Percentiles rank a stretch among this genome's conserved stretches.
Evolutionary conservation across 306 rosid genomes (phyloP).

Genomic region (Corylus americana): DNA sequence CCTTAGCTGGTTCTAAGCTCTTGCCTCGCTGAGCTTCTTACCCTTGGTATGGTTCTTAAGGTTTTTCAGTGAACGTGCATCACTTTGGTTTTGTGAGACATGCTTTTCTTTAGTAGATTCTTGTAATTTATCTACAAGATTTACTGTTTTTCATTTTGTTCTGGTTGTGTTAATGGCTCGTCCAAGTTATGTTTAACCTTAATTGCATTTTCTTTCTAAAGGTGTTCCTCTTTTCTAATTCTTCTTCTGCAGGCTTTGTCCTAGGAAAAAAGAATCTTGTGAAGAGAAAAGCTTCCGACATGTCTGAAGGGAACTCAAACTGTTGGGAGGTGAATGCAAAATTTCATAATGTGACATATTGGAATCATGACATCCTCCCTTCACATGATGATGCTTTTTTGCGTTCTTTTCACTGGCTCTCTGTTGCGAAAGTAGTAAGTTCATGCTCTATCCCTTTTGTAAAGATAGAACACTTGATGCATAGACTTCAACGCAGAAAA

Average conservation of each 20-base stretch:
- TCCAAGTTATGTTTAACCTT: neutral
- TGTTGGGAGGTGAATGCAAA: constrained; percentile 64
- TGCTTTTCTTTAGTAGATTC: neutral
- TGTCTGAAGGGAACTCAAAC: constrained; percentile 36
- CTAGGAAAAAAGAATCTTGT: constrained; percentile 49
- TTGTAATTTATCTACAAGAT: neutral
- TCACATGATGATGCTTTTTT: constrained; percentile 59
- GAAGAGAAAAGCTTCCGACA: constrained; percentile 32
- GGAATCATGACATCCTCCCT: constrained; percentile 81
- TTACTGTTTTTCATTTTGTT: neutral
- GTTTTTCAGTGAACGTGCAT: neutral
- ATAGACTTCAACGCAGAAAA: neutral
- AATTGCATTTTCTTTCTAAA: neutral
- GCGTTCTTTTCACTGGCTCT: constrained; percentile 82
- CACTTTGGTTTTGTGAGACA: neutral
- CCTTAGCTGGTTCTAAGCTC: neutral
- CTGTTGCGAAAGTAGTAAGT: constrained; percentile 78
- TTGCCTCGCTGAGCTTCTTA: neutral
- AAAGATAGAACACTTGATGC: neutral
- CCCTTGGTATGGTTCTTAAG: neutral
- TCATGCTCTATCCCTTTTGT: constrained; percentile 2
- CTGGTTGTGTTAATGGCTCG: neutral
- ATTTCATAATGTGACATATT: constrained; percentile 63
- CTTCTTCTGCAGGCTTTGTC: constrained; percentile 58
- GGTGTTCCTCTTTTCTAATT: neutral